Evolutionary conservation across 768 basidiomycete species (phyloP).

Genomic region (Tylopilus sp.): DNA sequence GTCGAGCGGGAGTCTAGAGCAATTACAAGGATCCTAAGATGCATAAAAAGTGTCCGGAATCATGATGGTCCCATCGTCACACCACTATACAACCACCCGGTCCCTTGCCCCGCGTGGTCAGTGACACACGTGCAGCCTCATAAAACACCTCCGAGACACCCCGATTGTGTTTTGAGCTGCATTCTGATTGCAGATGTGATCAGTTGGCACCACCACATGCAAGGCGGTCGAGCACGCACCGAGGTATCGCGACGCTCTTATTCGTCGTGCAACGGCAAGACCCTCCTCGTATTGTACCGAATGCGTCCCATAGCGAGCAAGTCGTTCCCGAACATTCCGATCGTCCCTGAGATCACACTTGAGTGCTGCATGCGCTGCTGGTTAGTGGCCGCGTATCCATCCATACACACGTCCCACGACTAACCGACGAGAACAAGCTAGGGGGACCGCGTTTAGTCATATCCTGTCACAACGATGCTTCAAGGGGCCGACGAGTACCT

Average conservation of each 20-base stretch:
- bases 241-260: conserved; percentile 90
- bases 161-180: conserved; percentile 95
- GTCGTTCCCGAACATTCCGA: conserved; percentile 59
- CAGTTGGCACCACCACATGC: background rate
- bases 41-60: conserved; percentile 7
- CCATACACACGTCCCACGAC: conserved; percentile 31
- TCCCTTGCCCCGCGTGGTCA: conserved; percentile 71
- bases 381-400: conserved; percentile 10
- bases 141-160: conserved; percentile 93
- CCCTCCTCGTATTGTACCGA: conserved; percentile 93
- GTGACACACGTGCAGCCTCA: conserved; percentile 83
- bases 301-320: conserved; percentile 65
- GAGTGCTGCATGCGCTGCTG: conserved; percentile 50
- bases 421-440: conserved; percentile 87
- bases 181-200: conserved; percentile 53
- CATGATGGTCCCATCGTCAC: conserved; percentile 35
- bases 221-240: conserved; percentile 48
- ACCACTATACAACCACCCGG: conserved; percentile 56
- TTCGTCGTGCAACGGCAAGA: conserved; percentile 79
- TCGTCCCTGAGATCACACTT: conserved; percentile 97
- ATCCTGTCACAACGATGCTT: background rate
- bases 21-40: conserved; percentile 23
- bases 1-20: conserved; percentile 3
- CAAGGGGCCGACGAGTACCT: conserved; percentile 44
- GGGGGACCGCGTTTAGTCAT: conserved; percentile 1